Conservation (phyloP, 805 yeast species). For the Cyberlindnera sargentensis region DNA sequence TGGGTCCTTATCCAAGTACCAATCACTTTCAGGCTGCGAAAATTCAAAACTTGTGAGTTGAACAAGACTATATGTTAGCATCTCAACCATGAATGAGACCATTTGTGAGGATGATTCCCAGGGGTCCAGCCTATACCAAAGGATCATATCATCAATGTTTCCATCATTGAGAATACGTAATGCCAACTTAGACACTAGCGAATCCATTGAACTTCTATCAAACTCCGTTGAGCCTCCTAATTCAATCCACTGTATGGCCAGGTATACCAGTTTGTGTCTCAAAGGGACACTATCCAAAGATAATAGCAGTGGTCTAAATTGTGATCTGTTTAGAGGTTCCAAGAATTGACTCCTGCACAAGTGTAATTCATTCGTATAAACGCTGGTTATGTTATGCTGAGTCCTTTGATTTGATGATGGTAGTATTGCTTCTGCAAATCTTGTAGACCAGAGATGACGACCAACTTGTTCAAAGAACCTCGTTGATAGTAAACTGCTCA, state of each 20-base stretch:
- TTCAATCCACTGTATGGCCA: conserved; percentile 5
- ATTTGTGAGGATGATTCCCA: conserved; percentile 7
- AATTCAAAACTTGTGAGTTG: conserved; percentile 14
- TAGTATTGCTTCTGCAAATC: conserved; percentile 12
- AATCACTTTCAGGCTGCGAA: conserved; percentile 2
- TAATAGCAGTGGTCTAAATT: not conserved
- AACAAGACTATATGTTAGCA: conserved; percentile 6
- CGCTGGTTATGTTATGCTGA: not conserved
- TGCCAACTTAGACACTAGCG: not conserved
- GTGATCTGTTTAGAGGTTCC: not conserved
- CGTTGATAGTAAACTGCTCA: conserved; percentile 4
- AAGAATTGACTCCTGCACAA: conserved; percentile 8
- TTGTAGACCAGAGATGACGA: conserved; percentile 4
- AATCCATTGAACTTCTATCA: not conserved
- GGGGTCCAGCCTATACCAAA: conserved; percentile 9
- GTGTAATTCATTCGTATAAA: conserved; percentile 14
- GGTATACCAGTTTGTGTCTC: conserved; percentile 5
- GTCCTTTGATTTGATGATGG: conserved; percentile 1
- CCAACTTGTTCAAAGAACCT: conserved; percentile 12
- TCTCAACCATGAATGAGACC: conserved; percentile 2
- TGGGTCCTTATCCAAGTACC: conserved; percentile 5
- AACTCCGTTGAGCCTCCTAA: not conserved
- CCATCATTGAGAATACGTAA: conserved; percentile 2
- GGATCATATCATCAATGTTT: conserved; percentile 10
- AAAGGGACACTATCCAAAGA: conserved; percentile 4